Evolutionary conservation across 768 basidiomycete species (phyloP).

Genomic region (Cystobasidium tubakii): DNA sequence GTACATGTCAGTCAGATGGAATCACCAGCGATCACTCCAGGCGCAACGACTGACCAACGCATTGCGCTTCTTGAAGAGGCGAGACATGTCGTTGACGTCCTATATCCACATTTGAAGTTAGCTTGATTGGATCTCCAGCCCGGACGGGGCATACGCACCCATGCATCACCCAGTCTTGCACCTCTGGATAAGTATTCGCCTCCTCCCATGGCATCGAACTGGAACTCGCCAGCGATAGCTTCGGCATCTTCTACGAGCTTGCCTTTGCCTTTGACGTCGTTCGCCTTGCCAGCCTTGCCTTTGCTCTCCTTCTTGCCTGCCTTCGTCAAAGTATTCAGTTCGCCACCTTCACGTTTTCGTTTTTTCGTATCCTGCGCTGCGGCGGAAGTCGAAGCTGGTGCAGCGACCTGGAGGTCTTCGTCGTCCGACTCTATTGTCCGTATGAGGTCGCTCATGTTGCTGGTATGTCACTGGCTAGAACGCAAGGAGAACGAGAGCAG

Average conservation of each 20-base stretch:
- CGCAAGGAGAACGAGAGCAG: not conserved
- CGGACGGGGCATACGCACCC: conserved; percentile 39
- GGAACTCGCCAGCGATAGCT: conserved; percentile 37
- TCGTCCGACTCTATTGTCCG: conserved; percentile 46
- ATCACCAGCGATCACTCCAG: not conserved
- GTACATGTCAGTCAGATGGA: not conserved
- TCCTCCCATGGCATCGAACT: conserved; percentile 45
- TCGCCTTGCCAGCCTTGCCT: not conserved
- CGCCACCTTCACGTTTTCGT: conserved; percentile 34
- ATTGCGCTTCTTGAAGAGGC: conserved; percentile 27
- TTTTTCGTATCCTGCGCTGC: conserved; percentile 27
- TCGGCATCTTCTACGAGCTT: conserved; percentile 28
- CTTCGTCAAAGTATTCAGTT: not conserved
- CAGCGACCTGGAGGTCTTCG: conserved; percentile 30
- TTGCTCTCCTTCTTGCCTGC: conserved; percentile 32
- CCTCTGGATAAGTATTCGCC: conserved; percentile 40
- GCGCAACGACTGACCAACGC: conserved; percentile 5
- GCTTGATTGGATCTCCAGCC: not conserved
- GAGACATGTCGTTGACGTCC: conserved; percentile 23
- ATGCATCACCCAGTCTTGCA: conserved; percentile 39
- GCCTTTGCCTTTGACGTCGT: conserved; percentile 22
- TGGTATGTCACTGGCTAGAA: not conserved
- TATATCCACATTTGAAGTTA: not conserved
- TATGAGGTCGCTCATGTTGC: conserved; percentile 40
- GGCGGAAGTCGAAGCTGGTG: not conserved